Percentiles rank a stretch among this genome's conserved stretches.
Evolutionary conservation across 345 rosid species (phyloP).

Genomic region (Murraya paniculata): DNA sequence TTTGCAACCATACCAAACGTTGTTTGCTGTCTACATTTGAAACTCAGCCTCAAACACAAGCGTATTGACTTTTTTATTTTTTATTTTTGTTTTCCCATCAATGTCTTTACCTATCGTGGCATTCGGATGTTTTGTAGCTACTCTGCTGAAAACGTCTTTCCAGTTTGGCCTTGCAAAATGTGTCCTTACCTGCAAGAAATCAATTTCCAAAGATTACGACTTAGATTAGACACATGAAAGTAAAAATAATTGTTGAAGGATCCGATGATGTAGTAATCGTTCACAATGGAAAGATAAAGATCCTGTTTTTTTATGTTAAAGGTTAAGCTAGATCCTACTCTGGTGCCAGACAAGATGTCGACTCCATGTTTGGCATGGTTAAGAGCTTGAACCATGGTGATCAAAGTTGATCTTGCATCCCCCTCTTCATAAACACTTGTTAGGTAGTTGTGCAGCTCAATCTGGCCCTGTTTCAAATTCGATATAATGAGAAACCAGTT

Average conservation of each 20-base stretch:
- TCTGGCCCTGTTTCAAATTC: slow-evolving; percentile 65
- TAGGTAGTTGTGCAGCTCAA: slow-evolving; percentile 92
- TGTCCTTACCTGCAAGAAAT: slow-evolving; percentile 69
- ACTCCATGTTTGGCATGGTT: slow-evolving; percentile 96
- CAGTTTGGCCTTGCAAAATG: slow-evolving; percentile 98
- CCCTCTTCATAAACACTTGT: slow-evolving; percentile 99
- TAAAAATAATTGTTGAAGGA: too few relatives aligned
- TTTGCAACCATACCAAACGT: too few relatives aligned
- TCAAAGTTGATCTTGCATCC: slow-evolving; percentile 92
- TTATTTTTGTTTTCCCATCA: not conserved
- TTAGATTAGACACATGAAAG: not conserved
- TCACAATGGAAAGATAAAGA: not conserved
- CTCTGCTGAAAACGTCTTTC: slow-evolving; percentile 78
- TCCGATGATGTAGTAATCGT: not conserved
- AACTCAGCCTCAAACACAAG: not conserved
- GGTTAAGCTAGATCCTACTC: slow-evolving; percentile 42
- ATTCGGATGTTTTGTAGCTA: slow-evolving; percentile 79
- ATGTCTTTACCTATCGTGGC: slow-evolving; percentile 66
- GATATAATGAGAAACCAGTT: not conserved
- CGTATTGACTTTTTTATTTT: not conserved
- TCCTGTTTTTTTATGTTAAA: not conserved
- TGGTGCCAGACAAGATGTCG: slow-evolving; percentile 92
- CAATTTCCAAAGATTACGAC: not conserved
- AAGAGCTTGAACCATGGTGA: slow-evolving; percentile 96
- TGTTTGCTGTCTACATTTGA: not conserved